These are phyloP conservation scores for Flaveria bidentis DNA, from an alignment of 129 eudicot genomes.

Conservation along the genomic window DNA sequence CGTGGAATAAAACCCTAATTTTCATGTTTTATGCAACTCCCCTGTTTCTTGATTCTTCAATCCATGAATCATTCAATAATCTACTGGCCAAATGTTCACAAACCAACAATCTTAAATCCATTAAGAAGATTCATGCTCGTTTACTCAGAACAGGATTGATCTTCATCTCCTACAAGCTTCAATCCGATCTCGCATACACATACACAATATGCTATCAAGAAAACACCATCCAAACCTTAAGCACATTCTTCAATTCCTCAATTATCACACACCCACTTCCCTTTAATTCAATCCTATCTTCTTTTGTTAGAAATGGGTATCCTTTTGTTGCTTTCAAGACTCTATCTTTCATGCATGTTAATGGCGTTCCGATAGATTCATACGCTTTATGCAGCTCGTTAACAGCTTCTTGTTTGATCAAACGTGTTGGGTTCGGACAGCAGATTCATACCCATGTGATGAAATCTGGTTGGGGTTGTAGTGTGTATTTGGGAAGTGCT, in stretches of 20 bases:
- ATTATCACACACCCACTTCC: conserved; percentile 56
- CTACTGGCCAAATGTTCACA: conserved; percentile 35
- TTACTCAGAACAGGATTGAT: conserved; percentile 51
- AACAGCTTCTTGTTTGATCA: conserved; percentile 45
- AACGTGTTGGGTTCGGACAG: conserved; percentile 44
- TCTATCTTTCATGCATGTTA: conserved; percentile 62
- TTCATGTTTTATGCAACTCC: not conserved
- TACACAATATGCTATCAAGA: conserved; percentile 37
- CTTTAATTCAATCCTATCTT: conserved; percentile 58
- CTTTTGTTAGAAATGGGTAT: conserved; percentile 48
- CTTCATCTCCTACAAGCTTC: conserved; percentile 47
- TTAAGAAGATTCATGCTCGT: conserved; percentile 50
- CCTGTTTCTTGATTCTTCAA: conserved; percentile 18
- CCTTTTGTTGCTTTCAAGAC: conserved; percentile 55
- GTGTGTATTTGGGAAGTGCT: conserved; percentile 83
- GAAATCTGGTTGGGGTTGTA: conserved; percentile 72
- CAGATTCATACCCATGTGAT: conserved; percentile 53
- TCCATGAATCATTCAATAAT: conserved; percentile 27
- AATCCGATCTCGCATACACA: conserved; percentile 48
- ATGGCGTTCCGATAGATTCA: conserved; percentile 51
- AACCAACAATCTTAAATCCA: conserved; percentile 43
- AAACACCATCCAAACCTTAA: conserved; percentile 39
- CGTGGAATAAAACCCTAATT: not conserved
- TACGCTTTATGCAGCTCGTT: conserved; percentile 71
- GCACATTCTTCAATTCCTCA: conserved; percentile 52